Conservation (phyloP, 805 yeast species). For the Kodamaea fukazawae region DNA sequence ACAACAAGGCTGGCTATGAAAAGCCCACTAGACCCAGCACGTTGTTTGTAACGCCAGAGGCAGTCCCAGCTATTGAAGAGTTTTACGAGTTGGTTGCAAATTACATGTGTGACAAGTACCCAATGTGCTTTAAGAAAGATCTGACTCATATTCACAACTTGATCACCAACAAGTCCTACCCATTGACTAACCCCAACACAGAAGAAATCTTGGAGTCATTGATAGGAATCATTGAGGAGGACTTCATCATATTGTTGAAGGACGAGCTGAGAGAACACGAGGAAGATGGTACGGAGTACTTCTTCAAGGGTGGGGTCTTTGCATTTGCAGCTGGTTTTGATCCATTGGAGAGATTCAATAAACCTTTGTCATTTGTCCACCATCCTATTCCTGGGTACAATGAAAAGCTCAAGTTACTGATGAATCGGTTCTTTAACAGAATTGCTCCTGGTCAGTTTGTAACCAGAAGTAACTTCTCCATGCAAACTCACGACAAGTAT, state of each 20-base stretch:
- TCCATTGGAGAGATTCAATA: constrained; percentile 36
- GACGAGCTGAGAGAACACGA: constrained; percentile 29
- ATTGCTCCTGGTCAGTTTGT: constrained; percentile 37
- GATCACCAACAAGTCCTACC: constrained; percentile 24
- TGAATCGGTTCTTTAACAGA: constrained; percentile 41
- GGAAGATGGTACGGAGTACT: constrained; percentile 35
- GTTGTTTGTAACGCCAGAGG: constrained; percentile 32
- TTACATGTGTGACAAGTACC: constrained; percentile 38
- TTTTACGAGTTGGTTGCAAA: constrained; percentile 30
- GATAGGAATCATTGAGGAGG: constrained; percentile 37
- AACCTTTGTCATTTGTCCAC: constrained; percentile 37
- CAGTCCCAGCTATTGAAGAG: constrained; percentile 34
- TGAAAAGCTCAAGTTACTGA: constrained; percentile 35
- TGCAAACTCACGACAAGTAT: constrained; percentile 34
- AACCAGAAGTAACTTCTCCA: constrained; percentile 39
- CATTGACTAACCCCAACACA: constrained; percentile 10
- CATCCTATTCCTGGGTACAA: constrained; percentile 44
- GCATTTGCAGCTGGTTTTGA: constrained; percentile 47
- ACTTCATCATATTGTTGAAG: constrained; percentile 36
- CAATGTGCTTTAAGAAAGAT: constrained; percentile 30
- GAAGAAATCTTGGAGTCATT: constrained; percentile 22
- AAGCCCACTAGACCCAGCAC: constrained; percentile 29
- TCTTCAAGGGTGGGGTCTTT: constrained; percentile 43
- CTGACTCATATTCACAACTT: constrained; percentile 15
- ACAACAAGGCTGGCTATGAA: constrained; percentile 31